Percentiles rank a stretch among this genome's conserved stretches.
These are phyloP conservation scores for Zopfochytrium polystomum DNA, from an alignment of 371 early-diverging fungal species.

Conservation along the genomic window DNA sequence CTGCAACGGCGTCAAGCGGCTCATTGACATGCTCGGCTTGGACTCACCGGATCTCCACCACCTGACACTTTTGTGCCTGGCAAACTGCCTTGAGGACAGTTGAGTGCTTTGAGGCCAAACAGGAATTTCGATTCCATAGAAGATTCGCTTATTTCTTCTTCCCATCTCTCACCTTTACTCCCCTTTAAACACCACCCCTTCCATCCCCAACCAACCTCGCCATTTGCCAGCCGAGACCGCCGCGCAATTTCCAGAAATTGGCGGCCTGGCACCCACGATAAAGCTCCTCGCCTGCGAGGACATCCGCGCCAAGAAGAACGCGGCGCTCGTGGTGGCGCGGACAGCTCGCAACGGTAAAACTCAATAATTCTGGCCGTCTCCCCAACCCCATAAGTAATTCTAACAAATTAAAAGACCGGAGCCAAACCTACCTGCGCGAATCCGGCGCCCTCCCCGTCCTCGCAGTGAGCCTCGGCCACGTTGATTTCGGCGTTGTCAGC, in stretches of 20 bases:
- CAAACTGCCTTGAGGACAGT: constrained; percentile 50
- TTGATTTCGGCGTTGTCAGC: constrained; percentile 32
- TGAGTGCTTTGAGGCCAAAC: constrained; percentile 1
- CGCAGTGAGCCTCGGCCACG: constrained; percentile 23
- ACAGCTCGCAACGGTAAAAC: constrained; percentile 27
- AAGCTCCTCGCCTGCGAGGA: constrained; percentile 40
- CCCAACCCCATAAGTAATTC: not conserved
- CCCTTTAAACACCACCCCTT: too few species aligned
- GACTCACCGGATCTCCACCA: constrained; percentile 41
- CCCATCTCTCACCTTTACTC: not conserved
- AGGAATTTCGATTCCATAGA: too few species aligned
- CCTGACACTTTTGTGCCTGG: constrained; percentile 41
- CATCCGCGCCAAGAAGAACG: constrained; percentile 32
- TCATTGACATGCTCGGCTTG: constrained; percentile 43
- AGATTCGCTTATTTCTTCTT: not conserved
- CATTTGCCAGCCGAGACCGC: constrained; percentile 41
- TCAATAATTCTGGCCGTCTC: not conserved
- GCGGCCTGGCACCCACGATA: constrained; percentile 34
- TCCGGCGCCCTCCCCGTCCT: constrained; percentile 38
- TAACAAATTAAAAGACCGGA: constrained; percentile 30
- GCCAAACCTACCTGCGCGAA: constrained; percentile 40
- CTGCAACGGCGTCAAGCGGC: constrained; percentile 37
- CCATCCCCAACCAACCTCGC: too few species aligned
- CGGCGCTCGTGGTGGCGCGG: constrained; percentile 30
- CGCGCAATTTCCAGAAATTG: constrained; percentile 32